phyloP scores from a whole-genome alignment of 352 stramenopile species.

The Phytophthora vignae region DNA sequence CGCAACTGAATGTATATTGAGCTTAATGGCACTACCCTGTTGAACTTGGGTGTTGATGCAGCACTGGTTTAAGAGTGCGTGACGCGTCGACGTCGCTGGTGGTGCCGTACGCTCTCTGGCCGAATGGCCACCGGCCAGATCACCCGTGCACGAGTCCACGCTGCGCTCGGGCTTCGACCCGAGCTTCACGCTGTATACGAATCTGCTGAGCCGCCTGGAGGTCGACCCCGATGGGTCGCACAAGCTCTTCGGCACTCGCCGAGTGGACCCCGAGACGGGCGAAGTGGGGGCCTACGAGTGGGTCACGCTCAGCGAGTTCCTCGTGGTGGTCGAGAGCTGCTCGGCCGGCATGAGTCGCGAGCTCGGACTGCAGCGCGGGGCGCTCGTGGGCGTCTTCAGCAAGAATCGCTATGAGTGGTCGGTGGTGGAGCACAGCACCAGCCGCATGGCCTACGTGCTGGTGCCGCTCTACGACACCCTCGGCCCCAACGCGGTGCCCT shows the following conservation, averaged over 20 bases:
- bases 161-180: no score
- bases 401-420: conserved; percentile 86
- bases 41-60: no score
- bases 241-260: conserved; percentile 65
- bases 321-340: conserved; percentile 52
- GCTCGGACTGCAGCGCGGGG: conserved; percentile 50
- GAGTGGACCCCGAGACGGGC: conserved; percentile 45
- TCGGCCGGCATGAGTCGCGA: conserved; percentile 51
- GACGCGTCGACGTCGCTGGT: no score
- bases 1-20: no score
- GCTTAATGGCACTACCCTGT: no score
- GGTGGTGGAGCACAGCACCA: conserved; percentile 73
- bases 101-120: no score
- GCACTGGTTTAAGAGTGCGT: no score
- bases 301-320: conserved; percentile 71
- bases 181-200: no score
- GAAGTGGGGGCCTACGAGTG: conserved; percentile 58
- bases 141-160: no score
- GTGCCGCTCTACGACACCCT: conserved; percentile 88
- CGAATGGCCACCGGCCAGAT: no score
- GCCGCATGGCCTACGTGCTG: conserved; percentile 75
- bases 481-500: conserved; percentile 69
- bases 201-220: conserved; percentile 46
- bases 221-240: conserved; percentile 58
- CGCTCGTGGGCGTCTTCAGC: conserved; percentile 75